Conservation (phyloP, 2,329 filamentous ascomycete genomes). For the Fusarium haematococcum region DNA sequence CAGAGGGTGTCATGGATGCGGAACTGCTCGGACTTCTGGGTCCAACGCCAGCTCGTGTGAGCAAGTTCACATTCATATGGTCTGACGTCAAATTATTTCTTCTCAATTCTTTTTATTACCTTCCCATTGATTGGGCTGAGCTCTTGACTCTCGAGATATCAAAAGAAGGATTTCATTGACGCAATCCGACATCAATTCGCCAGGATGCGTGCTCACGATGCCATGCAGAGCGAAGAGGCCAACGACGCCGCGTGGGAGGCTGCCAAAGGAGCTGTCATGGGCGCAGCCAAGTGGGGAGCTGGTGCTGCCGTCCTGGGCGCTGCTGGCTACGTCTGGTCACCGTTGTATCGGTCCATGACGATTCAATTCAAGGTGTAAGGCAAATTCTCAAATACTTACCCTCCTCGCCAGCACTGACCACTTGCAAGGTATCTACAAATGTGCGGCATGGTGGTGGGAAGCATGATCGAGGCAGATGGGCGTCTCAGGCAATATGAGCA, state of each 20-base stretch:
- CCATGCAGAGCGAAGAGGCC: constrained; percentile 74
- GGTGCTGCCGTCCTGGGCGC: constrained; percentile 71
- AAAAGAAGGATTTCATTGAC: neutral
- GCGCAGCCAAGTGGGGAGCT: constrained; percentile 80
- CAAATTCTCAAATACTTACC: neutral
- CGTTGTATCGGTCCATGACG: constrained; percentile 78
- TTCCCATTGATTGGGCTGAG: neutral
- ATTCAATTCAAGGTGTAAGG: constrained; percentile 83
- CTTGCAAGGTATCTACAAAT: constrained; percentile 78
- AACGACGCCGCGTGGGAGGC: constrained; percentile 79
- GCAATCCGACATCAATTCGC: neutral
- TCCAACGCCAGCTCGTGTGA: constrained; percentile 18
- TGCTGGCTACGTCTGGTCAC: constrained; percentile 73
- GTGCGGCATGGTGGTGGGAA: constrained; percentile 85
- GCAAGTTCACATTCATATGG: constrained; percentile 26
- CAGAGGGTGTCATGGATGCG: constrained; percentile 32
- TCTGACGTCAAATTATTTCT: constrained; percentile 23
- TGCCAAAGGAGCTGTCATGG: constrained; percentile 72
- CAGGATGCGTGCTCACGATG: constrained; percentile 54
- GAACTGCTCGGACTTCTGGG: constrained; percentile 29
- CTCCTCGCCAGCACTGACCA: constrained; percentile 5
- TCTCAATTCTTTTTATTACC: neutral
- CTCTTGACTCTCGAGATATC: neutral
- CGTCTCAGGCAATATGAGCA: constrained; percentile 76
- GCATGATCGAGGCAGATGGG: constrained; percentile 80